A percentile compares a stretch with the other conserved stretches of the same genome.
phyloP scores from a whole-genome alignment of 495 filamentous ascomycete species.

The Neurospora tetrasperma region DNA sequence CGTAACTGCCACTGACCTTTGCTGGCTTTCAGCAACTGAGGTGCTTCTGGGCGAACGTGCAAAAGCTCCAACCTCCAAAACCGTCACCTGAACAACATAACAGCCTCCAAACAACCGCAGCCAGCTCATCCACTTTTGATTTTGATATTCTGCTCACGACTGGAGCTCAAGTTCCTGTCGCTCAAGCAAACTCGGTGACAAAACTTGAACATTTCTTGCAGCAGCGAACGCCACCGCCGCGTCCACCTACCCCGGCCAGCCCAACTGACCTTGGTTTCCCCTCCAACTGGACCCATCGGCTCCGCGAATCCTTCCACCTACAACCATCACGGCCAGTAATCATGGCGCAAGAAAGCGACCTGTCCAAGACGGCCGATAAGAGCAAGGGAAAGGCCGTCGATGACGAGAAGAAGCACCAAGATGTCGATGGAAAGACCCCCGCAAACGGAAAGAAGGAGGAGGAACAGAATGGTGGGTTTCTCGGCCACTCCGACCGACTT shows the following conservation, averaged over 20 bases:
- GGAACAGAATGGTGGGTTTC: slow-evolving; percentile 38
- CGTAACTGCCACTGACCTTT: slow-evolving; percentile 10
- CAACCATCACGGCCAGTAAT: slow-evolving; percentile 6
- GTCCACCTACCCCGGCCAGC: neutral
- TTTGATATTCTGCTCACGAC: neutral
- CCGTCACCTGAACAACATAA: slow-evolving; percentile 9
- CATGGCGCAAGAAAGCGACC: slow-evolving; percentile 91
- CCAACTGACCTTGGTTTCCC: neutral
- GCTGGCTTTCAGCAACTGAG: neutral
- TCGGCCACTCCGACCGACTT: slow-evolving; percentile 4
- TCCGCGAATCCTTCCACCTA: slow-evolving; percentile 1
- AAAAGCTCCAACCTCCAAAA: slow-evolving; percentile 15
- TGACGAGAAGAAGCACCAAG: slow-evolving; percentile 51
- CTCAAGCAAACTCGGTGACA: neutral
- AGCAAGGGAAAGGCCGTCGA: slow-evolving; percentile 86
- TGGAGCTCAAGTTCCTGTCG: neutral
- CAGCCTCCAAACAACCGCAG: neutral
- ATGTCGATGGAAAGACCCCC: slow-evolving; percentile 55
- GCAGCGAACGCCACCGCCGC: neutral
- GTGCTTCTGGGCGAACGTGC: slow-evolving; percentile 10
- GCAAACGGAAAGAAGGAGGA: slow-evolving; percentile 69
- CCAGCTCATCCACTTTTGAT: neutral
- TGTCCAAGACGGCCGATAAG: slow-evolving; percentile 76
- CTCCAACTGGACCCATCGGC: neutral
- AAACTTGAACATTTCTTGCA: neutral